A percentile compares a stretch with the other conserved stretches of the same genome.
These are phyloP conservation scores for Podospora conica DNA, from an alignment of 495 filamentous ascomycete genomes.

Conservation along the genomic window DNA sequence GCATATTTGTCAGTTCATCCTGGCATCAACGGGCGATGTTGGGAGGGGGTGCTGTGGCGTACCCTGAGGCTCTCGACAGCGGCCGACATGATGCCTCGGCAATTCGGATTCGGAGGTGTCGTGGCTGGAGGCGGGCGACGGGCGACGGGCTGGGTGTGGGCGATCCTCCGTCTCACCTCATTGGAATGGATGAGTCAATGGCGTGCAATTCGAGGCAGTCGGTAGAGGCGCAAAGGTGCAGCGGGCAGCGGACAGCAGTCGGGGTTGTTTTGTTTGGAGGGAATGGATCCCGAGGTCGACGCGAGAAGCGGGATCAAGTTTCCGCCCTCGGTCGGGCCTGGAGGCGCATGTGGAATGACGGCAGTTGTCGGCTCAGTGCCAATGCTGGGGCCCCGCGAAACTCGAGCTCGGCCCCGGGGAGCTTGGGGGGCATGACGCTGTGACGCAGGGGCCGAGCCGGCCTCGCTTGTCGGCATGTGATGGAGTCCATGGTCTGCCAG, in stretches of 20 bases:
- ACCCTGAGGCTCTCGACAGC: constrained; percentile 33
- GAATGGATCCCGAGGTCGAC: not conserved
- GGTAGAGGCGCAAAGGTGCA: not conserved
- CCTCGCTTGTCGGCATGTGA: constrained; percentile 8
- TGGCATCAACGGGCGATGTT: not conserved
- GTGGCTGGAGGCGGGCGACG: not conserved
- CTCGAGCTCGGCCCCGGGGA: too few relatives aligned
- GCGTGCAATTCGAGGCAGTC: not conserved
- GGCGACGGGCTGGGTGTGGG: constrained; percentile 12
- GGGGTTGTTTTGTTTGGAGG: not conserved
- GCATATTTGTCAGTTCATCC: constrained; percentile 1
- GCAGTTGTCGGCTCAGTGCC: constrained; percentile 23
- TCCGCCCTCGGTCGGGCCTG: not conserved
- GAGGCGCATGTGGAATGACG: constrained; percentile 11
- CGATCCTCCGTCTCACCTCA: constrained; percentile 9
- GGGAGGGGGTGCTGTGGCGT: constrained; percentile 8
- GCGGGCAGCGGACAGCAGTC: not conserved
- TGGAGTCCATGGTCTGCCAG: not conserved
- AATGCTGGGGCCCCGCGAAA: constrained; percentile 11
- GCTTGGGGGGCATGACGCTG: constrained; percentile 5
- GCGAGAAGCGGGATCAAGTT: not conserved
- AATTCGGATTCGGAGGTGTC: constrained; percentile 10
- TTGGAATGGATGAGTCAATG: not conserved
- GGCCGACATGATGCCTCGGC: constrained; percentile 34
- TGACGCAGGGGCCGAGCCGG: not conserved